phyloP scores from a whole-genome alignment of 805 yeast genomes.

The Hermanozyma aechmeae region DNA sequence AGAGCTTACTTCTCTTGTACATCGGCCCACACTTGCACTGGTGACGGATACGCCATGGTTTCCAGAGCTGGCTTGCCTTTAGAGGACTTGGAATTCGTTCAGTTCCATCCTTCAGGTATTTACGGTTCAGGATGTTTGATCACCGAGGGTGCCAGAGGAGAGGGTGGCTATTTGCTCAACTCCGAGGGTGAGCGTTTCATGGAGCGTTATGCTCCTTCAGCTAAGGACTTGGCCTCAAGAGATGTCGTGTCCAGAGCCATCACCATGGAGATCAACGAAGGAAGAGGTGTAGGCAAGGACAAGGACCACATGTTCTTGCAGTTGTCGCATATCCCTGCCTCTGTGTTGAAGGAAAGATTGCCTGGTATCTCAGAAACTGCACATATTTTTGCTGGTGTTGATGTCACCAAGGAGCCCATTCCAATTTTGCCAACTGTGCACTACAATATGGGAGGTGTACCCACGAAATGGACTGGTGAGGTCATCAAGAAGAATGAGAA shows the following conservation, averaged over 20 bases:
- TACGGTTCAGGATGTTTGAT: slow-evolving; percentile 98
- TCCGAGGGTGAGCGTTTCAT: slow-evolving; percentile 98
- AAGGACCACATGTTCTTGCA: slow-evolving; percentile 95
- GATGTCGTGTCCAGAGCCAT: slow-evolving; percentile 98
- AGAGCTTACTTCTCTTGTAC: slow-evolving; percentile 98
- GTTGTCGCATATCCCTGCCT: slow-evolving; percentile 86
- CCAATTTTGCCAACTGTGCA: slow-evolving; percentile 98
- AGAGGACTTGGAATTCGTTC: slow-evolving; percentile 95
- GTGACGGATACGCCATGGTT: slow-evolving; percentile 98
- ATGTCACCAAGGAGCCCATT: slow-evolving; percentile 98
- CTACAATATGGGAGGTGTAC: slow-evolving; percentile 99
- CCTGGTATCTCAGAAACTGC: slow-evolving; percentile 99
- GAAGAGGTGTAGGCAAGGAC: slow-evolving; percentile 97
- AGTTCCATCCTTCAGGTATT: slow-evolving; percentile 99
- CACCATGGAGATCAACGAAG: slow-evolving; percentile 97
- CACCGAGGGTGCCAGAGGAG: slow-evolving; percentile 99
- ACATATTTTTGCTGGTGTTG: slow-evolving; percentile 97
- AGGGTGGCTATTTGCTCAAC: slow-evolving; percentile 95
- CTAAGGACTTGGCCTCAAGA: slow-evolving; percentile 96
- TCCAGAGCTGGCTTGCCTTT: slow-evolving; percentile 96
- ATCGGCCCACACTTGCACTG: slow-evolving; percentile 98
- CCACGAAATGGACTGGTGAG: slow-evolving; percentile 97
- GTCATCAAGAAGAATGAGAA: slow-evolving; percentile 71
- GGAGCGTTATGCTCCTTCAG: slow-evolving; percentile 99
- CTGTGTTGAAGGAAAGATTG: slow-evolving; percentile 86